Conservation (phyloP, 2,329 filamentous ascomycete species). For the Aureobasidium leucospermi region DNA sequence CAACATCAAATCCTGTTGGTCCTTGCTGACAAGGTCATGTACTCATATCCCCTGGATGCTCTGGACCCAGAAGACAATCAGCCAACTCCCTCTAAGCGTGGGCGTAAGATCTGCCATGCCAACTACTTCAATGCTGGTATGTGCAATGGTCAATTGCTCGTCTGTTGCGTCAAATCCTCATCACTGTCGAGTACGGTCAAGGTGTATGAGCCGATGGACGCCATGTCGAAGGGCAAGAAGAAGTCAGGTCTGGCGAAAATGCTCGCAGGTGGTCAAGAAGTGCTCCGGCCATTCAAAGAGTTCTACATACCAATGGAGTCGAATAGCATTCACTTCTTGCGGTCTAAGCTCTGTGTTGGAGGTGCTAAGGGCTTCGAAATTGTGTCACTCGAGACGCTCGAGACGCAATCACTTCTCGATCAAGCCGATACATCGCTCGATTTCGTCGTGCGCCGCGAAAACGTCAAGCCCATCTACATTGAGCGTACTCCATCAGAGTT, state of each 20-base stretch:
- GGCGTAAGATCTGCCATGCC: slow-evolving; percentile 95
- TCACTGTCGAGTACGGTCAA: slow-evolving; percentile 94
- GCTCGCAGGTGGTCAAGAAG: slow-evolving; percentile 88
- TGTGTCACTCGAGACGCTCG: slow-evolving; percentile 91
- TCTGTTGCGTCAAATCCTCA: slow-evolving; percentile 93
- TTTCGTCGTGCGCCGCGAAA: slow-evolving; percentile 90
- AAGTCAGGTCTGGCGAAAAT: slow-evolving; percentile 94
- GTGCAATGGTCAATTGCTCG: slow-evolving; percentile 85
- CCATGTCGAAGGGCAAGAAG: slow-evolving; percentile 77
- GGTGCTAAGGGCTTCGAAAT: slow-evolving; percentile 96
- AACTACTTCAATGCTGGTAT: slow-evolving; percentile 98
- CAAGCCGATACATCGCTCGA: slow-evolving; percentile 97
- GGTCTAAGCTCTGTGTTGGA: slow-evolving; percentile 92
- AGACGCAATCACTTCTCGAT: slow-evolving; percentile 92
- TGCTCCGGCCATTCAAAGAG: slow-evolving; percentile 94
- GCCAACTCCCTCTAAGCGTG: slow-evolving; percentile 69
- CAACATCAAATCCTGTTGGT: slow-evolving; percentile 90
- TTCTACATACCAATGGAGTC: slow-evolving; percentile 98
- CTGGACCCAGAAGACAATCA: slow-evolving; percentile 72
- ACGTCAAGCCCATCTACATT: slow-evolving; percentile 91
- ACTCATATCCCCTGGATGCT: slow-evolving; percentile 81
- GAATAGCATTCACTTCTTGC: slow-evolving; percentile 96
- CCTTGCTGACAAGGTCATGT: slow-evolving; percentile 84
- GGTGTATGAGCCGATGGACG: slow-evolving; percentile 97
- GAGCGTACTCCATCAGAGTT: slow-evolving; percentile 96